Evolutionary conservation across 2,329 filamentous ascomycete genomes (phyloP).

Genomic region (Fusarium decemcellulare): DNA sequence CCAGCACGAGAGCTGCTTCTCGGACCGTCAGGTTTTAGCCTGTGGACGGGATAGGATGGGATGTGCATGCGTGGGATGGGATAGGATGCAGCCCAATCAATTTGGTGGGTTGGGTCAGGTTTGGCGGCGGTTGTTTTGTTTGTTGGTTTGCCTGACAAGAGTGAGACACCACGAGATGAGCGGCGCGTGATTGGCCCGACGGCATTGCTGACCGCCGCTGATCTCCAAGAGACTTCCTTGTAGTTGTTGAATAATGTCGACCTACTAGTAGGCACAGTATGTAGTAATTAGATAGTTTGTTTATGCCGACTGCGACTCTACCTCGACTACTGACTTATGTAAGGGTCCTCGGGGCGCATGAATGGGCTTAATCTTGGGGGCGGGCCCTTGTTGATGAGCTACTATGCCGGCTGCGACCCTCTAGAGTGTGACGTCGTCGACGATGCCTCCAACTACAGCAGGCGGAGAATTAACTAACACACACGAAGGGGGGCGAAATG

Average conservation of each 20-base stretch:
- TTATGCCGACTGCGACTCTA: slow-evolving; percentile 1
- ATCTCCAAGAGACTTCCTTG: slow-evolving; percentile 22
- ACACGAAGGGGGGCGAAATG: not conserved
- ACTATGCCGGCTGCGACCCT: slow-evolving; percentile 9
- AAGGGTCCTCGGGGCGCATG: slow-evolving; percentile 15
- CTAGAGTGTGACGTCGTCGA: slow-evolving; percentile 34
- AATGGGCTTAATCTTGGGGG: slow-evolving; percentile 17
- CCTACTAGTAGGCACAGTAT: too few species aligned
- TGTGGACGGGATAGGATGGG: not conserved
- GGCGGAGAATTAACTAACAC: not conserved
- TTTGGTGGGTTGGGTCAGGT: not conserved
- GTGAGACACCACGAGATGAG: slow-evolving; percentile 42
- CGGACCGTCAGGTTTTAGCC: not conserved
- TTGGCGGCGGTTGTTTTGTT: too few species aligned
- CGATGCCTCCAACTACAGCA: not conserved
- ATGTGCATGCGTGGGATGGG: slow-evolving; percentile 2
- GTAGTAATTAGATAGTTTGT: not conserved
- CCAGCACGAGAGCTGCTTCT: not conserved
- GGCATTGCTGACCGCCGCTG: slow-evolving; percentile 17
- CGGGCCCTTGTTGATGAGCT: slow-evolving; percentile 6
- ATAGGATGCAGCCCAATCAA: not conserved
- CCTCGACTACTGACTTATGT: not conserved
- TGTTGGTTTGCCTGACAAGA: slow-evolving; percentile 14
- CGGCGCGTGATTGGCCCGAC: slow-evolving; percentile 32
- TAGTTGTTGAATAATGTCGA: not conserved